phyloP scores from a whole-genome alignment of 2,329 filamentous ascomycete species.

The Aspergillus alliaceus region DNA sequence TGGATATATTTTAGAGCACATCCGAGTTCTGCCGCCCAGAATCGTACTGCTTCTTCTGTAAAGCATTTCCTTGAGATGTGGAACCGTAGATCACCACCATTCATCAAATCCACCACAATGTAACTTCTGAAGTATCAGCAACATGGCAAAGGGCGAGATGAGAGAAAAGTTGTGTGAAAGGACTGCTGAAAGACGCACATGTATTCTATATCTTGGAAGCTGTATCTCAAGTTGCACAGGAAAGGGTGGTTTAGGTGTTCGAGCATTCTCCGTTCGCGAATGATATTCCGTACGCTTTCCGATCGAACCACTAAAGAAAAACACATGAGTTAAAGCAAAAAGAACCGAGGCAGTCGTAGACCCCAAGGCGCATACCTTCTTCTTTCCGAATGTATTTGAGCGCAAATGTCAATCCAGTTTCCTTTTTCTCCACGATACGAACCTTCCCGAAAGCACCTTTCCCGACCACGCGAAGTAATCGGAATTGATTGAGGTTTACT shows the following conservation, averaged over 20 bases:
- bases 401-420: slow-evolving; percentile 89
- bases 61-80: slow-evolving; percentile 98
- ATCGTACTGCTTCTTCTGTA: slow-evolving; percentile 92
- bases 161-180: background rate
- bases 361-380: slow-evolving; percentile 61
- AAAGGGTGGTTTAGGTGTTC: slow-evolving; percentile 98
- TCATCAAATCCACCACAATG: slow-evolving; percentile 97
- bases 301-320: slow-evolving; percentile 78
- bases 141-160: background rate
- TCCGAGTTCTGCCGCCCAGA: slow-evolving; percentile 94
- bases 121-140: slow-evolving; percentile 57
- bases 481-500: slow-evolving; percentile 98
- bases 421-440: slow-evolving; percentile 95
- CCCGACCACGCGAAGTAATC: slow-evolving; percentile 89
- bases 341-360: background rate
- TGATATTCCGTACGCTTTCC: slow-evolving; percentile 97
- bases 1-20: slow-evolving; percentile 89
- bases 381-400: slow-evolving; percentile 98
- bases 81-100: slow-evolving; percentile 91
- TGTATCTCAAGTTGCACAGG: slow-evolving; percentile 96
- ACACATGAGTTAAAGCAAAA: slow-evolving; percentile 22
- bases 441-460: slow-evolving; percentile 99
- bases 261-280: slow-evolving; percentile 94
- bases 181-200: slow-evolving; percentile 61
- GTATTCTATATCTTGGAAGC: slow-evolving; percentile 98